These are phyloP conservation scores for Euptelea pleiosperma DNA, from an alignment of 164 flowering plant species.

Conservation along the genomic window DNA sequence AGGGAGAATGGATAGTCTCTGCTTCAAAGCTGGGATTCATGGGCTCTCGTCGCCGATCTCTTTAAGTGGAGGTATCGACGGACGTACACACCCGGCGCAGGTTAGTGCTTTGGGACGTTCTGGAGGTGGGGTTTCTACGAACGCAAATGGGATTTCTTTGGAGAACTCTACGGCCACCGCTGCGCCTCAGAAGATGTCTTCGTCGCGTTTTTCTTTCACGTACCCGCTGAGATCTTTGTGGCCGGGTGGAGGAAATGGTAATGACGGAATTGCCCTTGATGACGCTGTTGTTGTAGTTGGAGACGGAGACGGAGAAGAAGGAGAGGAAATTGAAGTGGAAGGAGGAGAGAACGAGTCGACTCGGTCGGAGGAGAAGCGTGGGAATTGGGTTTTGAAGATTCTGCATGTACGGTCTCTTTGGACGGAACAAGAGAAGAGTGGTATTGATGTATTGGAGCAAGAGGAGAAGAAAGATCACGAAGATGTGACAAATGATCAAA, in stretches of 20 bases:
- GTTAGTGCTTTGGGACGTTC: slow-evolving; percentile 37
- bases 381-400: slow-evolving; percentile 78
- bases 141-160: slow-evolving; percentile 20
- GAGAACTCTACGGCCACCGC: slow-evolving; percentile 20
- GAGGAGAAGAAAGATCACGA: slow-evolving; percentile 1
- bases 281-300: slow-evolving; percentile 41
- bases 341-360: not conserved
- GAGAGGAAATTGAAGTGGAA: slow-evolving; percentile 4
- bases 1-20: slow-evolving; percentile 52
- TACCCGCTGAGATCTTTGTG: slow-evolving; percentile 57
- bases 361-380: slow-evolving; percentile 11
- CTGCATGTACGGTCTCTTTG: slow-evolving; percentile 51
- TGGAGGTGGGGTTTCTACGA: slow-evolving; percentile 2
- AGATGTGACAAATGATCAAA: not conserved
- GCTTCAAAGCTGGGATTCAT: slow-evolving; percentile 47
- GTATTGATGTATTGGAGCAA: slow-evolving; percentile 9
- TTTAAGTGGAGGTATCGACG: slow-evolving; percentile 24
- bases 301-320: slow-evolving; percentile 12
- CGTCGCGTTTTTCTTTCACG: slow-evolving; percentile 44
- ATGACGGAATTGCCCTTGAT: slow-evolving; percentile 36
- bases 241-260: slow-evolving; percentile 24
- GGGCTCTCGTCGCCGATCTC: slow-evolving; percentile 36
- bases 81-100: slow-evolving; percentile 28
- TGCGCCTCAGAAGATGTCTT: slow-evolving; percentile 19
- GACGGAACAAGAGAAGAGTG: slow-evolving; percentile 24